Evolutionary conservation across 1,284 basidiomycete species (phyloP).

Genomic region (Heterobasidion annosum): DNA sequence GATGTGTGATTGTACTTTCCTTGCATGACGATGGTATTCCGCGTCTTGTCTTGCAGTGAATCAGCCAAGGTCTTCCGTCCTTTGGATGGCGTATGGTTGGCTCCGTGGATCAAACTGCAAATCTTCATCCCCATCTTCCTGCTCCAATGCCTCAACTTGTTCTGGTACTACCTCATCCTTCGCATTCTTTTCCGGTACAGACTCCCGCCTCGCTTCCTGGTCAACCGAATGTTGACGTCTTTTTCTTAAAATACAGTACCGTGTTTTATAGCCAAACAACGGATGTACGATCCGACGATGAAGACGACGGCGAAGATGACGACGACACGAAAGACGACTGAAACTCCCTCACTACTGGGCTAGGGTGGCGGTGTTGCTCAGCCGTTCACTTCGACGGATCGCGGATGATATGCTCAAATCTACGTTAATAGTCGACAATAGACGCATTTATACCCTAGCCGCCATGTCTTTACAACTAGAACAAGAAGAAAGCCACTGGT

Average conservation of each 20-base stretch:
- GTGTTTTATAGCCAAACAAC: slow-evolving; percentile 19
- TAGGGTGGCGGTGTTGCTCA: neutral
- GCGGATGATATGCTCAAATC: neutral
- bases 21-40: neutral
- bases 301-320: slow-evolving; percentile 42
- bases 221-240: neutral
- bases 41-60: slow-evolving; percentile 32
- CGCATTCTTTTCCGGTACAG: slow-evolving; percentile 53
- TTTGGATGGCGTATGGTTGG: slow-evolving; percentile 62
- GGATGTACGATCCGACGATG: slow-evolving; percentile 60
- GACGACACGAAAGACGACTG: slow-evolving; percentile 3
- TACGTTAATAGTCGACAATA: too few species aligned
- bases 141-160: slow-evolving; percentile 79
- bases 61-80: slow-evolving; percentile 52
- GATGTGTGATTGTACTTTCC: neutral
- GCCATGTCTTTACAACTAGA: too few species aligned
- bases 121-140: slow-evolving; percentile 70
- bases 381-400: too few species aligned
- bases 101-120: slow-evolving; percentile 75
- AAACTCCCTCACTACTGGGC: neutral
- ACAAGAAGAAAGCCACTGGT: too few species aligned
- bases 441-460: too few species aligned
- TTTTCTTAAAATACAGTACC: neutral
- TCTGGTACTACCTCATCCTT: slow-evolving; percentile 84
- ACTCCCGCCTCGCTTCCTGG: neutral